Percentiles rank a stretch among this genome's conserved stretches.
phyloP scores from a whole-genome alignment of 805 yeast genomes.

The Candida xyloterini region DNA sequence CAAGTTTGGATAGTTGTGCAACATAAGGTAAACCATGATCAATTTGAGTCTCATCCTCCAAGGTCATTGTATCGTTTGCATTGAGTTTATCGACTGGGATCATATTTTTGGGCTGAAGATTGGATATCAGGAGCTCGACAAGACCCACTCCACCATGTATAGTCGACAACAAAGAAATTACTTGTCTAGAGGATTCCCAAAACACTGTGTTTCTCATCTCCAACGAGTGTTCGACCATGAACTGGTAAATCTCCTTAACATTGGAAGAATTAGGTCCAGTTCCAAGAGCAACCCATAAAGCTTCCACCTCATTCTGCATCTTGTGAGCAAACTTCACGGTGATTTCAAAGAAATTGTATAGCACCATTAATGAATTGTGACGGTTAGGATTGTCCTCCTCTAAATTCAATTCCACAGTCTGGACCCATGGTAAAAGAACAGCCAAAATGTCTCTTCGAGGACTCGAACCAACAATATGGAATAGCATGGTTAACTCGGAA shows the following conservation, averaged over 20 bases:
- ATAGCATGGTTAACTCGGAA: slow-evolving; percentile 68
- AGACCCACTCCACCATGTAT: slow-evolving; percentile 46
- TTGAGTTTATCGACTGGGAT: slow-evolving; percentile 49
- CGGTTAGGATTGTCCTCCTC: slow-evolving; percentile 34
- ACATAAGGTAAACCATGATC: slow-evolving; percentile 57
- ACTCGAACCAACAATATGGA: slow-evolving; percentile 55
- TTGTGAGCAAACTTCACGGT: slow-evolving; percentile 72
- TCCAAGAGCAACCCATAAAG: slow-evolving; percentile 93
- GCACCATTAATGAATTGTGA: slow-evolving; percentile 57
- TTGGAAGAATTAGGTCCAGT: slow-evolving; percentile 66
- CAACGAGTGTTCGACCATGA: slow-evolving; percentile 63
- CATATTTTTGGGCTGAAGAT: slow-evolving; percentile 83
- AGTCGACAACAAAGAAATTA: slow-evolving; percentile 71
- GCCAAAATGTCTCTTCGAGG: slow-evolving; percentile 77
- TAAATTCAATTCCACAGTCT: slow-evolving; percentile 61
- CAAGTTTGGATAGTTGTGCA: slow-evolving; percentile 60
- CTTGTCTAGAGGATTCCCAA: slow-evolving; percentile 76
- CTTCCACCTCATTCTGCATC: slow-evolving; percentile 86
- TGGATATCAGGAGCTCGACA: slow-evolving; percentile 61
- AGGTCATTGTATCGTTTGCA: slow-evolving; percentile 5
- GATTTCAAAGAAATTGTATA: slow-evolving; percentile 78
- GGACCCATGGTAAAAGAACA: slow-evolving; percentile 90
- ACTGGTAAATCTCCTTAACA: slow-evolving; percentile 68
- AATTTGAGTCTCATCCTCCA: slow-evolving; percentile 12
- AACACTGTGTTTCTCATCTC: slow-evolving; percentile 67